These are phyloP conservation scores for Pseudogymnoascus sp. DNA, from an alignment of 2,329 filamentous ascomycete species.

Conservation along the genomic window DNA sequence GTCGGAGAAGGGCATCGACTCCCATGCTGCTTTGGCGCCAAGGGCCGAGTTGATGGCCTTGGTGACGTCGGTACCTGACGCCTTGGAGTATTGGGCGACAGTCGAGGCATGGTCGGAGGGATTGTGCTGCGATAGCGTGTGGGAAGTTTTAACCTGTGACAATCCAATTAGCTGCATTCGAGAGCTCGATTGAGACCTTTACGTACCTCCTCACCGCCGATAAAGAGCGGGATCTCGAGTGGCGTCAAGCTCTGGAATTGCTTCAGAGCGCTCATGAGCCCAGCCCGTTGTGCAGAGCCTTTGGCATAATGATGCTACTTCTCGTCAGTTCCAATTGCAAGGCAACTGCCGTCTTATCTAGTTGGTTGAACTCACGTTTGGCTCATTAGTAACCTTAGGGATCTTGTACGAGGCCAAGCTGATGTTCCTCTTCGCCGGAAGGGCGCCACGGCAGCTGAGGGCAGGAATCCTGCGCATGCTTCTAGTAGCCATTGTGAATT, in stretches of 20 bases:
- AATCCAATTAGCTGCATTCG: background rate
- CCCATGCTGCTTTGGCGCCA: conserved; percentile 81
- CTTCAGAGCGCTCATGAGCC: conserved; percentile 67
- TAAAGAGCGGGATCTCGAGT: conserved; percentile 71
- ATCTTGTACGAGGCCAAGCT: conserved; percentile 62
- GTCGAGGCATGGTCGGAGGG: conserved; percentile 71
- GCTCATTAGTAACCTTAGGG: conserved; percentile 82
- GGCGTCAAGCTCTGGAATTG: conserved; percentile 61
- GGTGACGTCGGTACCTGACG: conserved; percentile 67
- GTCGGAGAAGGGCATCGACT: conserved; percentile 78
- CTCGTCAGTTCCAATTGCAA: conserved; percentile 10
- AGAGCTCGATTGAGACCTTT: background rate
- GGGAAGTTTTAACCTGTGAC: conserved; percentile 56
- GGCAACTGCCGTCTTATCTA: background rate
- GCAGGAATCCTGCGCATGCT: conserved; percentile 5
- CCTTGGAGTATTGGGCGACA: conserved; percentile 80
- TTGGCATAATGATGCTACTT: conserved; percentile 79
- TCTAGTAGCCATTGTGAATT: background rate
- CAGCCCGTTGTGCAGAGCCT: conserved; percentile 70
- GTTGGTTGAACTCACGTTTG: conserved; percentile 64
- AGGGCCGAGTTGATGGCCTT: conserved; percentile 78
- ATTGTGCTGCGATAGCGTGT: conserved; percentile 66
- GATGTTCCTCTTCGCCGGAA: background rate
- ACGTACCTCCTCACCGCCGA: conserved; percentile 72
- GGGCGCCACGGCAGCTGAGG: background rate